Conservation (phyloP, 1,284 basidiomycete species). For the Chiua sp. region DNA sequence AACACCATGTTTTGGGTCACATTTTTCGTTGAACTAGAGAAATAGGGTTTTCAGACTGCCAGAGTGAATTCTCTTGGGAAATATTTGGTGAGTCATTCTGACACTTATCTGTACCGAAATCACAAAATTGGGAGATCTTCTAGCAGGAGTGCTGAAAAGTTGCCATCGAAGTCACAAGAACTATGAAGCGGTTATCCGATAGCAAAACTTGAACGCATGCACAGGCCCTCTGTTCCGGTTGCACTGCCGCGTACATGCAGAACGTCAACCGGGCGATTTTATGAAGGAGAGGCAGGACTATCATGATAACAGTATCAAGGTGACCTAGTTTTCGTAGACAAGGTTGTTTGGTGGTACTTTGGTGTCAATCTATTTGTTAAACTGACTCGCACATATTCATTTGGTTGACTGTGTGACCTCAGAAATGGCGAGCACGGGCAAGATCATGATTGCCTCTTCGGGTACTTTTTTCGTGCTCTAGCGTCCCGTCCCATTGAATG, state of each 20-base stretch:
- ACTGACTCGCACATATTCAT: too few species aligned
- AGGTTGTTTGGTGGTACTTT: too few species aligned
- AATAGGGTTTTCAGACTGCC: conserved; percentile 4
- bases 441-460: too few species aligned
- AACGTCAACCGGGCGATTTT: not conserved
- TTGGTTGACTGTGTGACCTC: too few species aligned
- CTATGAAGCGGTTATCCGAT: not conserved
- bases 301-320: too few species aligned
- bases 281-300: too few species aligned
- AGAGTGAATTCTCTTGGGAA: conserved; percentile 7
- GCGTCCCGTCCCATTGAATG: too few species aligned
- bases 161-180: not conserved
- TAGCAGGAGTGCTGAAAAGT: conserved; percentile 6
- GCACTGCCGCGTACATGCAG: conserved; percentile 1
- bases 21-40: not conserved
- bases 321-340: too few species aligned
- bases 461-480: too few species aligned
- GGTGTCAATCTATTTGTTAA: too few species aligned
- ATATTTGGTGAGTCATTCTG: conserved; percentile 5
- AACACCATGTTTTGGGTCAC: conserved; percentile 7
- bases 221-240: conserved; percentile 11
- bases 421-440: too few species aligned
- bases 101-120: too few species aligned
- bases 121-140: not conserved
- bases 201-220: not conserved